Base-by-base conservation (phyloP, 192 early-diverging fungal species). In the Coemansia sp. region DNA sequence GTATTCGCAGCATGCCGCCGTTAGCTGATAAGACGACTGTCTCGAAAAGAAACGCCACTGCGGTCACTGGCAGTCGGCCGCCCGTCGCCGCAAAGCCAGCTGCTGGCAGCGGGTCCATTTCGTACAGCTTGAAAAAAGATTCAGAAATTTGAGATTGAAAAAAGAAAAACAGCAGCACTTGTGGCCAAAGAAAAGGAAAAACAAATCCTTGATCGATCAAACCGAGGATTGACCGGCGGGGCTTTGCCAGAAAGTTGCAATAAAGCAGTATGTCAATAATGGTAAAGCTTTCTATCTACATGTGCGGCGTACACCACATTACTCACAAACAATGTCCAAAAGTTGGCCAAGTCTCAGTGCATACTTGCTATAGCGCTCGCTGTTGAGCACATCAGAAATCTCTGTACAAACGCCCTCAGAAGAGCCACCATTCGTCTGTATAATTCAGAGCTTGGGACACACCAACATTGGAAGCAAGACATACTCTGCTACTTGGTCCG, bases 1-100 rank as follows among this genome's bases (percentile, higher is more conserved):
- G 77, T 6, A 77, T 34, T 3, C 58, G 56, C 5, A 86, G 75
- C 20, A 63, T 60, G 3, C 77, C 70, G 38, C 86, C 86, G 14
- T 36, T 71, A 34, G 68, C 74, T 14, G 71, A 74, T n/a, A 86
- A 60, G 2, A 86, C 37, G 1, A 70, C 9, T 18, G 36, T 45
- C 10, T 74, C 68, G 13, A 60, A 69, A 1, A 85, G 38, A 39
- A 86, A 86, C 18, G 59, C 69, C 1, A 84, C 42, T 11, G 79
- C 74, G 0, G 86, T 85, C 14, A 88, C 68, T 5, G 79, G 63
- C 26, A 68, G 48, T 34, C 59, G 63, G 68, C 40, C 51, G 62
- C 56, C 18, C 18, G 56, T 50, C 23, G 48, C 48, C 48, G 23
- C 33, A 60, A n/a, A 42, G 2, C 14, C 51, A 14, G 16, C 14